Conservation (phyloP, 2,329 filamentous ascomycete genomes). For the Emmonsia crescens region DNA sequence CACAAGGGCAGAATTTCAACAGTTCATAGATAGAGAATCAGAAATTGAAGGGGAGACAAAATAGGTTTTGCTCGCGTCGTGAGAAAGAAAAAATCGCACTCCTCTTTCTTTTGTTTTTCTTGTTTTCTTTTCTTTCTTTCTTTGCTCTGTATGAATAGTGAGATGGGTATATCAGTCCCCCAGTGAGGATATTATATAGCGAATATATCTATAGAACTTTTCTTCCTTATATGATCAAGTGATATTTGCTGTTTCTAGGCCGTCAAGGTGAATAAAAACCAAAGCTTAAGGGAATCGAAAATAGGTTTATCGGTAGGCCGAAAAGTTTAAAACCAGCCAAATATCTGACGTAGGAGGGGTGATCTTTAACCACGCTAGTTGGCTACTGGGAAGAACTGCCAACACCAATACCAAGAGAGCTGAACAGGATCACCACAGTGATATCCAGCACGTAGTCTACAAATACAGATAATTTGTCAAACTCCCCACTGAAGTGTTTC, state of each 20-base stretch:
- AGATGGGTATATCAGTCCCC: not conserved
- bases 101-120: not conserved
- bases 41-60: not conserved
- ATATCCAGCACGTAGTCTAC: not conserved
- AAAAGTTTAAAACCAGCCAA: not conserved
- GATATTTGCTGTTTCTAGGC: not conserved
- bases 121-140: not conserved
- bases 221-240: not conserved
- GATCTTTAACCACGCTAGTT: not conserved
- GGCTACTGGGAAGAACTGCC: not conserved
- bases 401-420: not conserved
- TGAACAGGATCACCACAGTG: not conserved
- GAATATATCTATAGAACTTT: not conserved
- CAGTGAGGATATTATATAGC: not conserved
- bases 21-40: not conserved
- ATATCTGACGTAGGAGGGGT: slow-evolving; percentile 2
- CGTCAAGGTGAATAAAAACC: not conserved
- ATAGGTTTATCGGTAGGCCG: too few species aligned
- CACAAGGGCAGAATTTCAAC: not conserved
- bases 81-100: too few species aligned
- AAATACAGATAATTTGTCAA: not conserved
- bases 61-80: not conserved
- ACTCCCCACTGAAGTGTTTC: not conserved
- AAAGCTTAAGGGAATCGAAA: too few species aligned
- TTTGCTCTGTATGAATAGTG: not conserved